Conservation (phyloP, 148 eudicot genomes). For the Polygonum maritimum region DNA sequence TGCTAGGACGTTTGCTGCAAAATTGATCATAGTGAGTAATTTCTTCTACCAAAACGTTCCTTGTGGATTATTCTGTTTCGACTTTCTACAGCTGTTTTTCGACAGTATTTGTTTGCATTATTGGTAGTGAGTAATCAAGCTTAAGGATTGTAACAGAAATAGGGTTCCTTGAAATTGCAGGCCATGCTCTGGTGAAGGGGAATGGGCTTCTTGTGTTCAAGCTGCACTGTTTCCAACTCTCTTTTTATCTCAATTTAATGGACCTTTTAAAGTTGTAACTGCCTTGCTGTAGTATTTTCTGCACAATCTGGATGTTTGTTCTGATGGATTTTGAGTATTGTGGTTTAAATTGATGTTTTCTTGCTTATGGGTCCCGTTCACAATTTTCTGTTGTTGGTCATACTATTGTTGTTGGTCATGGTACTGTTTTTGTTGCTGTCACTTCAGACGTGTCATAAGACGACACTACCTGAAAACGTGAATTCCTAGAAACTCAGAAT, state of each 20-base stretch:
- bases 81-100: neutral
- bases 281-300: neutral
- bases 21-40: neutral
- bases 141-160: neutral
- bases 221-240: neutral
- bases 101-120: neutral
- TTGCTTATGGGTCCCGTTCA: too few relatives aligned
- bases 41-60: neutral
- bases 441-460: too few relatives aligned
- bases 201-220: neutral
- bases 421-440: too few relatives aligned
- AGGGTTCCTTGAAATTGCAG: neutral
- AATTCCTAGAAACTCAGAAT: too few relatives aligned
- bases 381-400: too few relatives aligned
- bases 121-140: neutral
- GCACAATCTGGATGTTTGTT: neutral
- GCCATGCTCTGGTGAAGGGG: neutral
- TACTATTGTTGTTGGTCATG: too few relatives aligned
- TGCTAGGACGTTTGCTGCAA: neutral
- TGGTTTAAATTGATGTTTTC: neutral
- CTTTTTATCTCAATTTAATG: neutral
- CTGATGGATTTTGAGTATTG: neutral
- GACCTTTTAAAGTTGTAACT: neutral
- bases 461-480: too few relatives aligned
- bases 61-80: neutral